Evolutionary conservation across 108 stramenopile species (phyloP).

Genomic region (Skeletonema costatum): DNA sequence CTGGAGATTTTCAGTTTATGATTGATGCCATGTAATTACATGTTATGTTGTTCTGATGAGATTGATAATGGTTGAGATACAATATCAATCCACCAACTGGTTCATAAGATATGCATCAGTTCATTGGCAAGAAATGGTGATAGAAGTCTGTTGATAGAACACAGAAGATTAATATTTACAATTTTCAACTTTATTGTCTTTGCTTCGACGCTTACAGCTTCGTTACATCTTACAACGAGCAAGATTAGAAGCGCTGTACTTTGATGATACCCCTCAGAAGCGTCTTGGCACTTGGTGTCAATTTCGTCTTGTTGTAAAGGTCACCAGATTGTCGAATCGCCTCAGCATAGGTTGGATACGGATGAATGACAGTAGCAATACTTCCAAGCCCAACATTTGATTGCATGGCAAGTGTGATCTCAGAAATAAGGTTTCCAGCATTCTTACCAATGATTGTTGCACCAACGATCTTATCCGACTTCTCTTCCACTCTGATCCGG

Average conservation of each 20-base stretch:
- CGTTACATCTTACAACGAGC: background rate
- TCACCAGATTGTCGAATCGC: constrained; percentile 68
- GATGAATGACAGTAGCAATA: constrained; percentile 86
- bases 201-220: too few relatives aligned
- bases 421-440: constrained; percentile 90
- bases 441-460: constrained; percentile 80
- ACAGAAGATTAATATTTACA: too few relatives aligned
- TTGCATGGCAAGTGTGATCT: constrained; percentile 89
- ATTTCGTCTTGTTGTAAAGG: constrained; percentile 57
- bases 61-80: too few relatives aligned
- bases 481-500: constrained; percentile 72
- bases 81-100: too few relatives aligned
- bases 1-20: constrained; percentile 59
- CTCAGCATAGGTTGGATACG: constrained; percentile 86
- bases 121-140: too few relatives aligned
- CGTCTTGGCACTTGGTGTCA: constrained; percentile 52
- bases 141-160: too few relatives aligned
- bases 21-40: constrained; percentile 42
- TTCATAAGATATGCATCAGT: too few relatives aligned
- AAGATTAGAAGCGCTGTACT: constrained; percentile 42
- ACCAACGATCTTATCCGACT: constrained; percentile 80
- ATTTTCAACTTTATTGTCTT: too few relatives aligned
- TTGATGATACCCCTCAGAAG: constrained; percentile 58
- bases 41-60: background rate
- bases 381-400: constrained; percentile 58